phyloP scores from a whole-genome alignment of 2,329 filamentous ascomycete genomes.

The Diaporthe helianthi region DNA sequence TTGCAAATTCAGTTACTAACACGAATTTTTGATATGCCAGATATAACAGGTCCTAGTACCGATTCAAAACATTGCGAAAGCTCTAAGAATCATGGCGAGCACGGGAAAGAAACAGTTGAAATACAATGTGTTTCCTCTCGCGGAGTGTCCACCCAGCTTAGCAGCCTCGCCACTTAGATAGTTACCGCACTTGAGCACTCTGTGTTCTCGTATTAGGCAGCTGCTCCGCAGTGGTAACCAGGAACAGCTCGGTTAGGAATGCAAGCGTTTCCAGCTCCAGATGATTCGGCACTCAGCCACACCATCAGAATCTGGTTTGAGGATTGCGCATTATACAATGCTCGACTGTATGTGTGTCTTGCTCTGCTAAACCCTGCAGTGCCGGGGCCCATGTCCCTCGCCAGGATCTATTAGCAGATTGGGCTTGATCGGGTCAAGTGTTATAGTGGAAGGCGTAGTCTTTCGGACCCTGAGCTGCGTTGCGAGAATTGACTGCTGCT shows the following conservation, averaged over 20 bases:
- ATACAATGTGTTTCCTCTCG: not conserved
- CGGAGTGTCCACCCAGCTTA: not conserved
- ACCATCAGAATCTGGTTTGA: not conserved
- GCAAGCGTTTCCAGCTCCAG: not conserved
- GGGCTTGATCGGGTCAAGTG: not conserved
- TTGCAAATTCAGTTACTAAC: not conserved
- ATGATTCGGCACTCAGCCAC: not conserved
- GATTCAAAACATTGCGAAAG: no score
- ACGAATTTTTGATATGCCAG: not conserved
- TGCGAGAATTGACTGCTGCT: not conserved
- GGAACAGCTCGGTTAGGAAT: constrained; percentile 26
- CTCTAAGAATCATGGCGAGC: no score
- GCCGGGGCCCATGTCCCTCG: no score
- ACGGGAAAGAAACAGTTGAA: not conserved
- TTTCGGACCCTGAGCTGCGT: not conserved
- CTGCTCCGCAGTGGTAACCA: not conserved
- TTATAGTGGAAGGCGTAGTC: not conserved
- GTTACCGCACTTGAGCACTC: not conserved
- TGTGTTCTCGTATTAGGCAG: not conserved
- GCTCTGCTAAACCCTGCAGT: no score
- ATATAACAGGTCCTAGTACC: no score
- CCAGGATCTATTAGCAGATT: not conserved
- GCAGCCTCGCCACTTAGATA: constrained; percentile 34
- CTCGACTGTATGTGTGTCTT: not conserved
- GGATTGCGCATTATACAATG: not conserved